A percentile compares a stretch with the other conserved stretches of the same genome.
phyloP scores from a whole-genome alignment of 352 stramenopile genomes.

The Phytopythium cucurbitacearum region DNA sequence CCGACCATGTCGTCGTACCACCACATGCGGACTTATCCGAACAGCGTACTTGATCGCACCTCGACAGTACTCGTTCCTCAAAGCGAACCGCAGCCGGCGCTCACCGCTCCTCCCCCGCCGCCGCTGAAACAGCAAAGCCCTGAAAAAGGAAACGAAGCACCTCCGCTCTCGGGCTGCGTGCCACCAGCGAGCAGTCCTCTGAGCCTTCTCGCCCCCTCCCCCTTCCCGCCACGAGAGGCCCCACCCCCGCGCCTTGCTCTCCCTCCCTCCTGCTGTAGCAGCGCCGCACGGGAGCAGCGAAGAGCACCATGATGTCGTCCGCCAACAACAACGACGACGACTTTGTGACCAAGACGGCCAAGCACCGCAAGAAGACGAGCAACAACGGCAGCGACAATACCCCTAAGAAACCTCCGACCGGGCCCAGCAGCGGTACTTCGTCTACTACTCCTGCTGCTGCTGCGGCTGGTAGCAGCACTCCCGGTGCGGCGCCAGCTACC shows the following conservation, averaged over 20 bases:
- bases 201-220: too few species aligned
- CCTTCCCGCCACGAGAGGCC: too few species aligned
- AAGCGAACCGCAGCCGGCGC: constrained; percentile 4
- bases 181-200: background rate
- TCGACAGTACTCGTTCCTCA: background rate
- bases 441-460: background rate
- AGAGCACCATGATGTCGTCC: constrained; percentile 19
- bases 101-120: constrained; percentile 7
- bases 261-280: background rate
- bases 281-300: constrained; percentile 8
- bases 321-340: constrained; percentile 44
- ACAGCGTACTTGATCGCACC: background rate
- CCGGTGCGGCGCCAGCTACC: background rate
- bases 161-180: background rate
- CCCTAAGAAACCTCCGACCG: constrained; percentile 18
- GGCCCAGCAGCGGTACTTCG: constrained; percentile 6
- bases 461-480: background rate
- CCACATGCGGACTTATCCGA: constrained; percentile 11
- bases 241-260: background rate
- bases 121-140: constrained; percentile 13
- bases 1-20: constrained; percentile 3
- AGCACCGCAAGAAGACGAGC: constrained; percentile 62
- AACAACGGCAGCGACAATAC: constrained; percentile 9
- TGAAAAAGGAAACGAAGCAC: constrained; percentile 9
- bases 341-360: constrained; percentile 75